Base-by-base conservation (phyloP, 495 filamentous ascomycete genomes). In the Aspergillus sparsus region DNA sequence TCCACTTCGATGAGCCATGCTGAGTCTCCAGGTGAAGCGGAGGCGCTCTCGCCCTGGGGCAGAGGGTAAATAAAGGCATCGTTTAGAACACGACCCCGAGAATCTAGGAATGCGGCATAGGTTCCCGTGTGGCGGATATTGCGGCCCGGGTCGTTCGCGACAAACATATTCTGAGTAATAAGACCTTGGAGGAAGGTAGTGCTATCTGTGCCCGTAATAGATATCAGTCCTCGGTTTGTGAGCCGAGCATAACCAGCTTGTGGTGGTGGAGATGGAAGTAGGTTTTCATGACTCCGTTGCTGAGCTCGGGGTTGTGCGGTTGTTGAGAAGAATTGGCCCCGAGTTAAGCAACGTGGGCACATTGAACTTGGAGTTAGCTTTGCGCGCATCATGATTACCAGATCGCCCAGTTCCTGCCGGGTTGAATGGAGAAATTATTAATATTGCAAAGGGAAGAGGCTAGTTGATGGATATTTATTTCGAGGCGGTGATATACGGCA, bases 31-130 rank as follows among this genome's bases (percentile, higher is more conserved):
- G 60, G 27, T 1, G 63, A 37, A 12, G 61, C 32, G 0, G 63
- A 37, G 13, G 61, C 27, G 59, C 62, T 54, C 13, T 71, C 57
- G 7, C 71, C 59, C 49, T 74, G 64, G 37, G 78, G 70, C 45
- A 82, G 70, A 5, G 86, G 86, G 77, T 94, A 97, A 33, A 98
- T 79, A 76, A 97, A 96, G 31, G 90, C 89, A 71, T 98, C 94
- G 73, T 92, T 84, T 31, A 97, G 77, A 9, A 97, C 79, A 42
- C 91, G 82, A 45, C 94, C 93, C 62, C 87, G 83, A 16, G 91
- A 91, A 63, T 87, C 96, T 11, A 98, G 82, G 67, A 98, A 97
- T 2, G 86, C 89, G 21, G 84, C 77, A 75, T 95, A 97, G 69
- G 85, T 84, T 13, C 85, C 85, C 4, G 58, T 72, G 9, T 51